phyloP scores from a whole-genome alignment of 768 basidiomycete species.

The Rhizopogon vulgaris region DNA sequence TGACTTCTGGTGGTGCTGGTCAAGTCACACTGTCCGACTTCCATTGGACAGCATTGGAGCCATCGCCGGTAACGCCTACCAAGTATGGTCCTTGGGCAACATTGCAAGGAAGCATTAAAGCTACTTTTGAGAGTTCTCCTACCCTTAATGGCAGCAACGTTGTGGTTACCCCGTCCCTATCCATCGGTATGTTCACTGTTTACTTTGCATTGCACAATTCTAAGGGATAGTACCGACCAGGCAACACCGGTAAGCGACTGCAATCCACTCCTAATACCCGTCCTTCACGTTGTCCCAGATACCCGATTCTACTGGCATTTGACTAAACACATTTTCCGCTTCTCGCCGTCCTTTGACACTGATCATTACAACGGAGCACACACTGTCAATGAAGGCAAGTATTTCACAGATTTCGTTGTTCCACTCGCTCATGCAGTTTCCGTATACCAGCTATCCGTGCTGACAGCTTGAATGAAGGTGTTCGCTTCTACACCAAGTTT shows the following conservation, averaged over 20 bases:
- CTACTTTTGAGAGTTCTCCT: constrained; percentile 22
- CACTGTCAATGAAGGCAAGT: constrained; percentile 15
- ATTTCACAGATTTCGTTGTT: neutral
- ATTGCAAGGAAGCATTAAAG: constrained; percentile 24
- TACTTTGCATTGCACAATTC: neutral
- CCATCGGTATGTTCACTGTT: constrained; percentile 4
- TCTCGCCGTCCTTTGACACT: constrained; percentile 23
- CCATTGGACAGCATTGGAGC: constrained; percentile 46
- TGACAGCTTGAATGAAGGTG: constrained; percentile 52
- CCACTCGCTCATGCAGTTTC: constrained; percentile 6
- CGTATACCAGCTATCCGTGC: constrained; percentile 36
- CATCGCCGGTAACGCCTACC: constrained; percentile 52
- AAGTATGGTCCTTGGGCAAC: constrained; percentile 14
- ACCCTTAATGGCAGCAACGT: constrained; percentile 8
- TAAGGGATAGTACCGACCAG: neutral
- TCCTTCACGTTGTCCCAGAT: constrained; percentile 4
- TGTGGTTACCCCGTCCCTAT: constrained; percentile 10
- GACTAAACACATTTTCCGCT: constrained; percentile 52
- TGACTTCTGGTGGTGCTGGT: constrained; percentile 36
- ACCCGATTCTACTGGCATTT: constrained; percentile 15
- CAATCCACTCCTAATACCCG: neutral
- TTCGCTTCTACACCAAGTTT: constrained; percentile 59
- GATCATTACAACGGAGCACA: constrained; percentile 12
- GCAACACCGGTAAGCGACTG: constrained; percentile 12
- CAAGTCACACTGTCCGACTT: constrained; percentile 44